These are phyloP conservation scores for Penicillium hordei DNA, from an alignment of 2,329 filamentous ascomycete species.

Conservation along the genomic window DNA sequence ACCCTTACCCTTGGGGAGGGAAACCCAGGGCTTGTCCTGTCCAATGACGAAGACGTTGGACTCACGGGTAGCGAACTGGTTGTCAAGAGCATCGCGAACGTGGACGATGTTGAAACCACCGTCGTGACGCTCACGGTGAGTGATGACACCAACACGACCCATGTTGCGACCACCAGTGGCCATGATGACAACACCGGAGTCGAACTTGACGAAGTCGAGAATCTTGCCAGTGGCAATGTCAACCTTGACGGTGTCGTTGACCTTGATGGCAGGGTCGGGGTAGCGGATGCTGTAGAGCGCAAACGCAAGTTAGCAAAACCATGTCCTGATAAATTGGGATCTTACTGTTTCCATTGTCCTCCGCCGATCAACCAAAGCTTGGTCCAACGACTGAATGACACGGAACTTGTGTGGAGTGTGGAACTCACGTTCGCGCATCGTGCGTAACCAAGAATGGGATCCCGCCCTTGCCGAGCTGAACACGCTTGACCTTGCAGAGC, in stretches of 20 bases:
- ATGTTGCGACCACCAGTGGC: slow-evolving; percentile 99
- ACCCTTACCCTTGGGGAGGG: slow-evolving; percentile 99
- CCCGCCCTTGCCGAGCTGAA: slow-evolving; percentile 98
- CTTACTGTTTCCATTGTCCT: slow-evolving; percentile 43
- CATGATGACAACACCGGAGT: slow-evolving; percentile 98
- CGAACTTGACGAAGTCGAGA: slow-evolving; percentile 96
- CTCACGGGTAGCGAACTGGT: slow-evolving; percentile 99
- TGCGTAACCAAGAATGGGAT: slow-evolving; percentile 99
- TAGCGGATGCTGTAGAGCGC: slow-evolving; percentile 80
- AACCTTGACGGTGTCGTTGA: slow-evolving; percentile 99
- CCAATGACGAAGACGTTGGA: slow-evolving; percentile 99
- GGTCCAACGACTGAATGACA: slow-evolving; percentile 99
- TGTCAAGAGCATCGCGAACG: slow-evolving; percentile 88
- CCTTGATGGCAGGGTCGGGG: slow-evolving; percentile 97
- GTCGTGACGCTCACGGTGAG: slow-evolving; percentile 99
- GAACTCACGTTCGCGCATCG: slow-evolving; percentile 99
- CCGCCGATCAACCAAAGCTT: slow-evolving; percentile 79
- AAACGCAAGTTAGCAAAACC: slow-evolving; percentile 34
- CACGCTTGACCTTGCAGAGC: slow-evolving; percentile 99
- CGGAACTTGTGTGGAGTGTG: slow-evolving; percentile 58
- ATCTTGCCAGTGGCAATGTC: slow-evolving; percentile 97
- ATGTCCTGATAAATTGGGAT: slow-evolving; percentile 21
- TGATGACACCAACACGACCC: slow-evolving; percentile 99
- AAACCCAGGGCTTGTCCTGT: slow-evolving; percentile 98
- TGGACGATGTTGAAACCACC: slow-evolving; percentile 99